Evolutionary conservation across 2,329 filamentous ascomycete species (phyloP), one percentile per base, ranked within the genome.

Genomic region (Oidium heveae): DNA sequence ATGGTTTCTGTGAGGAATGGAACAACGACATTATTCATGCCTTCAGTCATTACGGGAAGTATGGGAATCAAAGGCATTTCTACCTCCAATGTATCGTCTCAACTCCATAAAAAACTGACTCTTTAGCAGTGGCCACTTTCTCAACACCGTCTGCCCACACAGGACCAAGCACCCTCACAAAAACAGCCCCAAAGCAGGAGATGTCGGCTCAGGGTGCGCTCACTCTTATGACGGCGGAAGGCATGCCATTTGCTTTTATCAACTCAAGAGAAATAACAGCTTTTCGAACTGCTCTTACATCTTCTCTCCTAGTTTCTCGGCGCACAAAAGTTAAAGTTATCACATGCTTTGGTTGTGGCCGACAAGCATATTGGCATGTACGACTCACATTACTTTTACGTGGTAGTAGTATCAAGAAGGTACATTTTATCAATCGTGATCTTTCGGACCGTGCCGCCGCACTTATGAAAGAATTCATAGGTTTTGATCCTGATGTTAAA

Each of bases 321-420:
- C 84, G 89, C 55, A 71, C 75, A 55, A 74, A 75, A 32, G 81
- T 94, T 44, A 80, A 82, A 63, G 85, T 80, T 15, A 64, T 95
- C 12, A 80, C 82, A 15, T 82, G 94, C 54, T 96, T 95, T 65
- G 89, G 89, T 24, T 81, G 83, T 36, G 89, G 89, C 49, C 79
- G 82, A 61, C 88, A 95, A 69, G 89, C 89, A 13, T 94, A 89
- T 70, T 96, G 88, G 88, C 89, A 95, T 65, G 78, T 94, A 46
- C 81, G 87, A 0, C 74, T 96, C 4, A 82, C 88, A 0, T 73
- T 96, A 12, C 73, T 89, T 58, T 73, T 91, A 52, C 82, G 75
- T 22, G 77, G 77, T 1, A 55, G 69, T 49, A 84, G 86, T 20
- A 81, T 94, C 61, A 80, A 81, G 61, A 77, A 82, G 56, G 75